These are phyloP conservation scores for Striga asiatica DNA, from an alignment of 257 asterid species.

Conservation along the genomic window DNA sequence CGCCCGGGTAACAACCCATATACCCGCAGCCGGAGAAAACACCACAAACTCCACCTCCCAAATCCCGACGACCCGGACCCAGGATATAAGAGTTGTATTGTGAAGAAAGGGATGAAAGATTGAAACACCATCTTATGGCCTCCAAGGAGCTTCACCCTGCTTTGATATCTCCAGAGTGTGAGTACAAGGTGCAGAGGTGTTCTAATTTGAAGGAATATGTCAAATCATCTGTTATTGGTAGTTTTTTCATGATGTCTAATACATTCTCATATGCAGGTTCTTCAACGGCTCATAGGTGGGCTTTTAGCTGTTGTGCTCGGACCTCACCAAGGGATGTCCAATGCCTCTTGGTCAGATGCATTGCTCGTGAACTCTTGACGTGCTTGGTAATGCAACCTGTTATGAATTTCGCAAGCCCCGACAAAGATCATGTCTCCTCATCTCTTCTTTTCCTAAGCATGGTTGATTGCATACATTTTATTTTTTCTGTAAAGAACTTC, in stretches of 20 bases:
- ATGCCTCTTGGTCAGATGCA: conserved; percentile 78
- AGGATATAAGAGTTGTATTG: too few relatives aligned
- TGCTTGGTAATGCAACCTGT: conserved; percentile 90
- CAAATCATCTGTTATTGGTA: conserved; percentile 4
- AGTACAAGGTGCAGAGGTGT: conserved; percentile 94
- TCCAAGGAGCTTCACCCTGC: too few relatives aligned
- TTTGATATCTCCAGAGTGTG: too few relatives aligned
- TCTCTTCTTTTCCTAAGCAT: neutral
- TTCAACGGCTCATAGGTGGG: conserved; percentile 91
- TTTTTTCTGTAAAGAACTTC: conserved; percentile 1
- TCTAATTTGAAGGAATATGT: conserved; percentile 26
- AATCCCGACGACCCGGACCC: too few relatives aligned
- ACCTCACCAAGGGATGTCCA: conserved; percentile 93
- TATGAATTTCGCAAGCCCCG: conserved; percentile 81
- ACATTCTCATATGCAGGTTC: too few relatives aligned
- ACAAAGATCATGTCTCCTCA: conserved; percentile 42
- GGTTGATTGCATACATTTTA: neutral
- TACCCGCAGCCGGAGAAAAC: too few relatives aligned
- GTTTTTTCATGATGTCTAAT: conserved; percentile 18
- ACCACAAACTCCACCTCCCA: too few relatives aligned
- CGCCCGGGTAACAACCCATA: too few relatives aligned
- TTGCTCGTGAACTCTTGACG: conserved; percentile 85
- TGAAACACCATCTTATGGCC: too few relatives aligned
- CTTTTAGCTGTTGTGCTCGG: too few relatives aligned
- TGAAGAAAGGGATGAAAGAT: too few relatives aligned